These are phyloP conservation scores for Fusarium keratoplasticum DNA, from an alignment of 2,329 filamentous ascomycete genomes.

Conservation along the genomic window DNA sequence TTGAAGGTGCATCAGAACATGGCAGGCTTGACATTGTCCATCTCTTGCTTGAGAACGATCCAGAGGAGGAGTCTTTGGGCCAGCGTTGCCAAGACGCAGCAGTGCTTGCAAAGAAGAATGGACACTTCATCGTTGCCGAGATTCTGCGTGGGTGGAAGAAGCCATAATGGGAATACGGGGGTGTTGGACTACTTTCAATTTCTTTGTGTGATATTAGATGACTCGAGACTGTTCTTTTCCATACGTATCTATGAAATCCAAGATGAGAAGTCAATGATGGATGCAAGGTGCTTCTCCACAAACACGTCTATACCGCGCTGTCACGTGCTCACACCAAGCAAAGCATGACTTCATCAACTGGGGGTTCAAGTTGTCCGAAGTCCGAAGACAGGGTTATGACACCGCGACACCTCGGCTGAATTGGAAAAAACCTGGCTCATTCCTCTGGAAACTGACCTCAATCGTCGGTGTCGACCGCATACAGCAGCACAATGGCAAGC, in stretches of 20 bases:
- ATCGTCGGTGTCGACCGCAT: background rate
- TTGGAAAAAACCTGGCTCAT: conserved; percentile 11
- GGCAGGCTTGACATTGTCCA: conserved; percentile 19
- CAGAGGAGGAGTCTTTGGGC: background rate
- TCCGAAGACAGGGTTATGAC: background rate
- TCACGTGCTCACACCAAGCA: conserved; percentile 43
- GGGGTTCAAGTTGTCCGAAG: conserved; percentile 2
- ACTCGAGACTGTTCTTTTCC: background rate
- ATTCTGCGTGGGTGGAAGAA: background rate
- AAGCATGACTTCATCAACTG: conserved; percentile 21
- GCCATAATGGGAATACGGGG: background rate
- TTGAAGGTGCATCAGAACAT: conserved; percentile 17
- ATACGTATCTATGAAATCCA: background rate
- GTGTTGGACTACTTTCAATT: background rate
- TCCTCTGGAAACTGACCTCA: conserved; percentile 1
- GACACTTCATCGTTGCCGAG: background rate
- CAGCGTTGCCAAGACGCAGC: background rate
- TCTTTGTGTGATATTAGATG: no score
- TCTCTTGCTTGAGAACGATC: conserved; percentile 24
- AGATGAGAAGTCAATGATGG: background rate
- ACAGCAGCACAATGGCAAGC: conserved; percentile 55
- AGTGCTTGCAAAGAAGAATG: background rate
- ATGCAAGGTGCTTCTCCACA: background rate
- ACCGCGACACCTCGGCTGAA: conserved; percentile 17
- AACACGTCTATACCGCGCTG: conserved; percentile 43